These are phyloP conservation scores for Linnemannia elongata DNA, from an alignment of 192 early-diverging fungal genomes.

Conservation along the genomic window DNA sequence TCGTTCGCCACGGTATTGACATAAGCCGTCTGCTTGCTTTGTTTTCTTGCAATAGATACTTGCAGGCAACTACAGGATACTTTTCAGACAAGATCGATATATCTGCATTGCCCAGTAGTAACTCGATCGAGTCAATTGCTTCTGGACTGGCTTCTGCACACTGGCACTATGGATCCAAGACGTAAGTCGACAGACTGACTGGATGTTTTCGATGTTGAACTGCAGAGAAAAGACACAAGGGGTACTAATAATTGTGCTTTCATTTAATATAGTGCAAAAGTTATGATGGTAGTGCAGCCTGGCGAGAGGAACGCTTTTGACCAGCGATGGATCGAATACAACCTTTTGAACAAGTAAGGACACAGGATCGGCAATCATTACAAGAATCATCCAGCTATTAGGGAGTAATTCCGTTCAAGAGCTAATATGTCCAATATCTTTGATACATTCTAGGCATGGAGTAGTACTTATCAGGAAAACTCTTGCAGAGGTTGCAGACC, in stretches of 20 bases:
- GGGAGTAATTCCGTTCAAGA: background rate
- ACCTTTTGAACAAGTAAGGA: constrained; percentile 70
- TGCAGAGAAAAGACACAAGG: background rate
- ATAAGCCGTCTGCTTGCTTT: too few species aligned
- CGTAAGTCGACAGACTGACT: constrained; percentile 38
- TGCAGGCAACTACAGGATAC: constrained; percentile 60
- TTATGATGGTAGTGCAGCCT: constrained; percentile 92
- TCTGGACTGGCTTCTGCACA: constrained; percentile 82
- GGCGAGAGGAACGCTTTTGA: constrained; percentile 95
- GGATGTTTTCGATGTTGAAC: background rate
- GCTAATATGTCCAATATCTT: constrained; percentile 13
- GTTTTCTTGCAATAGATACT: constrained; percentile 53
- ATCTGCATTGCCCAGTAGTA: constrained; percentile 74
- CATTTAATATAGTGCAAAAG: constrained; percentile 68
- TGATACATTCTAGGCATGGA: constrained; percentile 61
- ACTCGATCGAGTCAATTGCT: constrained; percentile 77
- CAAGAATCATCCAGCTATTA: background rate
- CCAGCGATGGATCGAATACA: constrained; percentile 90
- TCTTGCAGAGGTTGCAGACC: constrained; percentile 75
- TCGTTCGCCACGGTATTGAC: too few species aligned
- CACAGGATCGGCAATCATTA: background rate
- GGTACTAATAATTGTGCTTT: background rate
- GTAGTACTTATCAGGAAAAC: constrained; percentile 74
- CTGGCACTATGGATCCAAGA: constrained; percentile 70
- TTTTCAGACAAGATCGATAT: constrained; percentile 55